Percentiles rank a stretch among this genome's conserved stretches.
Evolutionary conservation across 2,329 filamentous ascomycete genomes (phyloP).

Genomic region (Fusarium mangiferae): DNA sequence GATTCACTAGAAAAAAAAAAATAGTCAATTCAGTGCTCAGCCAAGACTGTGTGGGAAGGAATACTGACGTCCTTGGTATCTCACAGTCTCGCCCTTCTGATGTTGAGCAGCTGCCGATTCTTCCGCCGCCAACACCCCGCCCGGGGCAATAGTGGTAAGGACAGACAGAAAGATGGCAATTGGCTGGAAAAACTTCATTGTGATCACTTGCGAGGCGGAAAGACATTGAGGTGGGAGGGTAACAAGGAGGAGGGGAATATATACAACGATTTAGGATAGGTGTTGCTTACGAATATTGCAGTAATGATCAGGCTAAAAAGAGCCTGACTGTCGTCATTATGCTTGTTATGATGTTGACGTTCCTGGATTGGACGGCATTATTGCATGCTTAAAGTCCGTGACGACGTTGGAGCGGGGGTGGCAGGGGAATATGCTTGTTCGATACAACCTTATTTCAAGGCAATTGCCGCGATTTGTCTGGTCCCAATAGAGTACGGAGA

Average conservation of each 20-base stretch:
- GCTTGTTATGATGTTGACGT: neutral
- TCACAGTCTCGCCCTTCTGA: neutral
- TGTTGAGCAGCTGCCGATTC: neutral
- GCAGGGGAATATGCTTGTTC: neutral
- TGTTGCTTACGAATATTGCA: neutral
- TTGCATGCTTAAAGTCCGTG: neutral
- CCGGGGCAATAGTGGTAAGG: neutral
- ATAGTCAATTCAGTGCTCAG: neutral
- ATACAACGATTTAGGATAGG: neutral
- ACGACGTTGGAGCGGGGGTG: neutral
- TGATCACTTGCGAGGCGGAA: neutral
- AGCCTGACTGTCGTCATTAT: neutral
- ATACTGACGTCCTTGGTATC: constrained; percentile 14
- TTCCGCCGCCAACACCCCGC: constrained; percentile 2
- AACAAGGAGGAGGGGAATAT: neutral
- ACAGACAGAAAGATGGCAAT: constrained; percentile 2
- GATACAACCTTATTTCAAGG: neutral
- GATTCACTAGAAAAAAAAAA: constrained; percentile 3
- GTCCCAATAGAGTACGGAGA: too few relatives aligned
- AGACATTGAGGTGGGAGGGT: too few relatives aligned
- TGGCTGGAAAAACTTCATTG: constrained; percentile 15
- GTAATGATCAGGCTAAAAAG: neutral
- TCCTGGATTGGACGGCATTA: neutral
- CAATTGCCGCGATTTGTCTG: neutral
- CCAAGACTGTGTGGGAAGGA: fast-evolving